A percentile compares a stretch with the other conserved stretches of the same genome.
phyloP scores from a whole-genome alignment of 352 stramenopile species.

The Pythium phragmitis region DNA sequence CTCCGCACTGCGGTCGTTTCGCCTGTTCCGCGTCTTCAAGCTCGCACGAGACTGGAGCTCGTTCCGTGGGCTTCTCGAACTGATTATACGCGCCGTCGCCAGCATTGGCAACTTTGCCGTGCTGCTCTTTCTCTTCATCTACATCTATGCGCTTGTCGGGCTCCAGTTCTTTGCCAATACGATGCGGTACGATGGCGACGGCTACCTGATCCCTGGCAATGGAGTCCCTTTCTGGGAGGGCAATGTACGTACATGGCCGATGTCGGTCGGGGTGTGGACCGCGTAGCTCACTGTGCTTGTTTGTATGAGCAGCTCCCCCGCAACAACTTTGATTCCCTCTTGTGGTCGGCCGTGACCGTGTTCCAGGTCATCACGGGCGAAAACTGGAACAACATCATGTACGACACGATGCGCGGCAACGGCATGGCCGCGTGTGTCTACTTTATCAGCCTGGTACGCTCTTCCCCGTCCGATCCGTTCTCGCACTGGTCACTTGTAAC shows the following conservation, averaged over 20 bases:
- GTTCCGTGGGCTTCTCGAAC: conserved; percentile 89
- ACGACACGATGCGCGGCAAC: conserved; percentile 88
- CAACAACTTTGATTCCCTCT: conserved; percentile 89
- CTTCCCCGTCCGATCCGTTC: neutral
- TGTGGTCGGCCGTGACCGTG: conserved; percentile 79
- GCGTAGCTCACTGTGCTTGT: neutral
- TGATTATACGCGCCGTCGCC: conserved; percentile 89
- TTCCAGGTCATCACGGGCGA: conserved; percentile 95
- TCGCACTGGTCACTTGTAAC: too few species aligned
- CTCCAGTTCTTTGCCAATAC: conserved; percentile 95
- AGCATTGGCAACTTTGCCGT: conserved; percentile 94
- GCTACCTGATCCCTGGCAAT: conserved; percentile 46
- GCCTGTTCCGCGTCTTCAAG: conserved; percentile 94
- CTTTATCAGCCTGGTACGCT: conserved; percentile 80
- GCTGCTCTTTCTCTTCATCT: conserved; percentile 95
- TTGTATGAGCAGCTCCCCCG: conserved; percentile 42
- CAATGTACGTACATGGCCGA: conserved; percentile 28
- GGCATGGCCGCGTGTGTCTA: conserved; percentile 69
- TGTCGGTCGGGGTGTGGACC: neutral
- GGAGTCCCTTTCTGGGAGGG: conserved; percentile 63
- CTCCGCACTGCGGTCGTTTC: conserved; percentile 87
- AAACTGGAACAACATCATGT: conserved; percentile 95
- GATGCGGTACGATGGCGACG: conserved; percentile 89
- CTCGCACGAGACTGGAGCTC: conserved; percentile 91
- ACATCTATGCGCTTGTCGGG: conserved; percentile 92